A percentile compares a stretch with the other conserved stretches of the same genome.
Evolutionary conservation across 1,139 yeast genomes (phyloP).

Genomic region (Hanseniaspora uvarum): DNA sequence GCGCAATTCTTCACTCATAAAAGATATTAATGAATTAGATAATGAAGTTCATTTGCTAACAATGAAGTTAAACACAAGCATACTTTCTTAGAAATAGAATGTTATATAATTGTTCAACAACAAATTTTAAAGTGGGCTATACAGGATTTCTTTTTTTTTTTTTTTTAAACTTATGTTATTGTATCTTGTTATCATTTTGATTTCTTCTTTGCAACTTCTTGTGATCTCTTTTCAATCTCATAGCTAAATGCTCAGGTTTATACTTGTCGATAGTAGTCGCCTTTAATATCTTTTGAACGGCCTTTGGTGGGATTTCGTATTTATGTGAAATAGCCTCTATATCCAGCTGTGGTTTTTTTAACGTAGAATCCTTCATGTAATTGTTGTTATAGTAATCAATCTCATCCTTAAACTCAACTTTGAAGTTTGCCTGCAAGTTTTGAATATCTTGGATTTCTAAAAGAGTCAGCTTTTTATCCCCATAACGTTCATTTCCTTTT

Average conservation of each 20-base stretch:
- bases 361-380: not conserved
- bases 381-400: not conserved
- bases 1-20: not conserved
- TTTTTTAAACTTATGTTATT: not conserved
- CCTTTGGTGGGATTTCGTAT: not conserved
- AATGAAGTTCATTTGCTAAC: not conserved
- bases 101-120: not conserved
- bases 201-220: not conserved
- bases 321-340: not conserved
- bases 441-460: constrained; percentile 6
- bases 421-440: not conserved
- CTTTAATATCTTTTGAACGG: not conserved
- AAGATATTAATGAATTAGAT: not conserved
- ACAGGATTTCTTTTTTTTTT: not conserved
- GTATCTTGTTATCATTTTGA: not conserved
- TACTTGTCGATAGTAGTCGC: not conserved
- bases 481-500: not conserved
- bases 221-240: not conserved
- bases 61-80: not conserved
- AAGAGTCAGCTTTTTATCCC: not conserved
- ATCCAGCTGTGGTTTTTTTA: constrained; percentile 4
- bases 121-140: not conserved
- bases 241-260: not conserved
- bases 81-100: not conserved
- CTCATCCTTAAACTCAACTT: not conserved